phyloP scores from a whole-genome alignment of 495 filamentous ascomycete species.

The Trichocladium antarcticum region DNA sequence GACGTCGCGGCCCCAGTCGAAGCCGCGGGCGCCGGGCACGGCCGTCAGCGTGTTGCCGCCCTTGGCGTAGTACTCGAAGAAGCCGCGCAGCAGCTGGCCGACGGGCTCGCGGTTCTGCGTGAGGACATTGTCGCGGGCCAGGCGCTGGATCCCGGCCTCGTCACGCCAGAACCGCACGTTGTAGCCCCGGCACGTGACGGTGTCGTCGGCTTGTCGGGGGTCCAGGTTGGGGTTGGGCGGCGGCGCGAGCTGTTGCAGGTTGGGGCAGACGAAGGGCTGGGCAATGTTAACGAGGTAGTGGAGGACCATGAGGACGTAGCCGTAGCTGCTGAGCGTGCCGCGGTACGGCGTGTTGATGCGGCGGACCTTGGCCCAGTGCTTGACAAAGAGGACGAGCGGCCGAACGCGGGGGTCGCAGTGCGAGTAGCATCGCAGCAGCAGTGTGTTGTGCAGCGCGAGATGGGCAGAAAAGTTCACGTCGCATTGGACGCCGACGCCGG shows the following conservation, averaged over 20 bases:
- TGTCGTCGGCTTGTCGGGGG: constrained; percentile 31
- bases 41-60: constrained; percentile 34
- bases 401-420: constrained; percentile 60
- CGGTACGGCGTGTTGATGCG: constrained; percentile 73
- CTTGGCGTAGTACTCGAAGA: constrained; percentile 72
- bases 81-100: constrained; percentile 56
- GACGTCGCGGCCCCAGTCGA: constrained; percentile 60
- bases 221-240: constrained; percentile 30
- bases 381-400: constrained; percentile 69
- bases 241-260: constrained; percentile 54
- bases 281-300: constrained; percentile 76
- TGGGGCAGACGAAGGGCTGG: constrained; percentile 64
- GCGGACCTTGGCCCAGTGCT: constrained; percentile 70
- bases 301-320: constrained; percentile 87
- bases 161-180: constrained; percentile 59
- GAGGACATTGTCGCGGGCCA: constrained; percentile 40
- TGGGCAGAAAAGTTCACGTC: constrained; percentile 79
- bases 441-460: constrained; percentile 67
- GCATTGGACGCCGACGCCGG: constrained; percentile 59
- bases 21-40: constrained; percentile 35
- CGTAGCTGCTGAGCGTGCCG: constrained; percentile 74
- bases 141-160: constrained; percentile 47
- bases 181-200: constrained; percentile 41
- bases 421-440: constrained; percentile 65
- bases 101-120: constrained; percentile 51